A percentile compares a stretch with the other conserved stretches of the same genome.
These are phyloP conservation scores for Thalassiosira profunda DNA, from an alignment of 108 stramenopile genomes.

Conservation along the genomic window DNA sequence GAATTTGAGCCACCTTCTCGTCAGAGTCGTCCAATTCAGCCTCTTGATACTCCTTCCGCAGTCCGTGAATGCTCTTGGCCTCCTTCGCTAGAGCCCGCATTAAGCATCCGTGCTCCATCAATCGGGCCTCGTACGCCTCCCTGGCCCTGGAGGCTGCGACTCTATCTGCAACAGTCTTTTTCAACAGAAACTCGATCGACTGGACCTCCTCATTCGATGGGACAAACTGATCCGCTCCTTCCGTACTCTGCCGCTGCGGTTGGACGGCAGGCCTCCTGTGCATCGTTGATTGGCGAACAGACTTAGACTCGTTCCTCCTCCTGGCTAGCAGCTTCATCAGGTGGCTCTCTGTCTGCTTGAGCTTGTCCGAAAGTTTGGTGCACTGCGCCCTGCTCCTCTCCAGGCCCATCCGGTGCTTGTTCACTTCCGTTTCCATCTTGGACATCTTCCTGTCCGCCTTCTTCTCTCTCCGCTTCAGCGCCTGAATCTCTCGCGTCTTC, in stretches of 20 bases:
- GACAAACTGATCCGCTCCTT: conserved; percentile 37
- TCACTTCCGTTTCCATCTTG: conserved; percentile 74
- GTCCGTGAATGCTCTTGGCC: conserved; percentile 52
- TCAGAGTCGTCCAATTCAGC: conserved; percentile 10
- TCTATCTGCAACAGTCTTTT: conserved; percentile 68
- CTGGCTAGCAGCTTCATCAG: conserved; percentile 77
- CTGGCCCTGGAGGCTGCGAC: conserved; percentile 48
- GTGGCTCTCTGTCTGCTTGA: conserved; percentile 85
- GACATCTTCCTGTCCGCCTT: conserved; percentile 60
- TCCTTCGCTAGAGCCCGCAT: conserved; percentile 73
- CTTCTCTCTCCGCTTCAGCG: conserved; percentile 74
- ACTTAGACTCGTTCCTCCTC: conserved; percentile 63
- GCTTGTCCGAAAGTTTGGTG: conserved; percentile 71
- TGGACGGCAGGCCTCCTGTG: too few relatives aligned
- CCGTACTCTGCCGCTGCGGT: conserved; percentile 4
- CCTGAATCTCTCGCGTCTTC: conserved; percentile 79
- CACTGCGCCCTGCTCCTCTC: conserved; percentile 68
- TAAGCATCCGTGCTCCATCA: conserved; percentile 68
- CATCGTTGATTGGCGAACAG: too few relatives aligned
- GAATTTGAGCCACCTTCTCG: conserved; percentile 3
- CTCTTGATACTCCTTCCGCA: conserved; percentile 19
- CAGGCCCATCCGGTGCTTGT: conserved; percentile 69
- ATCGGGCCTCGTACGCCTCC: conserved; percentile 63
- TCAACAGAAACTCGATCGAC: conserved; percentile 70
- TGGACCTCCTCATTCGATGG: conserved; percentile 53